Evolutionary conservation across 805 yeast genomes (phyloP).

Genomic region (Metschnikowia vanudenii): DNA sequence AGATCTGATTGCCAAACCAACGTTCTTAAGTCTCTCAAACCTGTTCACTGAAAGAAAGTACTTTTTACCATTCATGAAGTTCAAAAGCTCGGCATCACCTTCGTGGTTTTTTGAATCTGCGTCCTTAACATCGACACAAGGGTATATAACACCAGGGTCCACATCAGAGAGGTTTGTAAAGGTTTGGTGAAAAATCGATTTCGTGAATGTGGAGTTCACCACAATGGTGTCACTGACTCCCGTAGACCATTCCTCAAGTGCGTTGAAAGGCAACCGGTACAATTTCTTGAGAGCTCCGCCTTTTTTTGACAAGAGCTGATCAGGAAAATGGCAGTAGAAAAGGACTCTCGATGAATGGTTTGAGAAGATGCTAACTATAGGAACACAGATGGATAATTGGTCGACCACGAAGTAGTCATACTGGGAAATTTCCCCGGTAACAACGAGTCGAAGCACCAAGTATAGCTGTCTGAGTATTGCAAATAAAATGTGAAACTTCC

Average conservation of each 20-base stretch:
- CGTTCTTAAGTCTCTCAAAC: conserved; percentile 82
- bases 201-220: conserved; percentile 87
- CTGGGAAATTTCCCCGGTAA: conserved; percentile 44
- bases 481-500: conserved; percentile 73
- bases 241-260: conserved; percentile 79
- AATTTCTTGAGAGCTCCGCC: conserved; percentile 52
- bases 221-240: conserved; percentile 72
- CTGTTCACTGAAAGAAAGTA: conserved; percentile 79
- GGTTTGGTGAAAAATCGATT: conserved; percentile 60
- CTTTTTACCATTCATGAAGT: conserved; percentile 34
- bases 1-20: conserved; percentile 72
- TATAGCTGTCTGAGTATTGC: conserved; percentile 83
- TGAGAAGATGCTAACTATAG: conserved; percentile 55
- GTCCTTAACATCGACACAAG: conserved; percentile 63
- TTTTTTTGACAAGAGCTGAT: conserved; percentile 68
- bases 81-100: conserved; percentile 31
- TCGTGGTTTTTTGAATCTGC: conserved; percentile 19
- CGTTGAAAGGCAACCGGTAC: conserved; percentile 82
- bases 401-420: conserved; percentile 82
- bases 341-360: conserved; percentile 49
- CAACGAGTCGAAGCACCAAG: conserved; percentile 48
- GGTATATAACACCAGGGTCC: conserved; percentile 63
- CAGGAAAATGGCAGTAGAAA: conserved; percentile 97
- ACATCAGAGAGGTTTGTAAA: conserved; percentile 43
- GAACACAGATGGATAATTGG: conserved; percentile 82